A percentile compares a stretch with the other conserved stretches of the same genome.
These are phyloP conservation scores for Hericium alpestre DNA, from an alignment of 768 basidiomycete genomes.

Conservation along the genomic window DNA sequence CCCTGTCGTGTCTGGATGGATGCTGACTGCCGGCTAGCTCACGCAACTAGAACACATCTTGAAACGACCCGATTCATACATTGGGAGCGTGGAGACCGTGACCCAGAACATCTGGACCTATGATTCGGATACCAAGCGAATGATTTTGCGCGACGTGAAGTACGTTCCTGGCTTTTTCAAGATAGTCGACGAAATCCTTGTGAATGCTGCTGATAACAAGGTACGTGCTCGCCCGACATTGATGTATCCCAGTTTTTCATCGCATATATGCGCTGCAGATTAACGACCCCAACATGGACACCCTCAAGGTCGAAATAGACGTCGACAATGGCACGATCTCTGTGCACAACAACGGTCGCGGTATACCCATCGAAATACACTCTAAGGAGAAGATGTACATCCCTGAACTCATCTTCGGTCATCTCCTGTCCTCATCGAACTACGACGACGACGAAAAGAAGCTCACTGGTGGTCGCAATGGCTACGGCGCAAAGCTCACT, in stretches of 20 bases:
- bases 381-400: conserved; percentile 88
- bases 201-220: conserved; percentile 99
- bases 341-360: conserved; percentile 89
- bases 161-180: conserved; percentile 99
- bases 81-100: conserved; percentile 87
- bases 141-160: conserved; percentile 73
- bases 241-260: not conserved
- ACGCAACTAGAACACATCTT: conserved; percentile 92
- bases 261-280: conserved; percentile 41
- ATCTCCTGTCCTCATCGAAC: conserved; percentile 89
- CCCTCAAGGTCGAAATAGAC: conserved; percentile 81
- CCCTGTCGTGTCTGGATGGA: not conserved
- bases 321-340: conserved; percentile 77
- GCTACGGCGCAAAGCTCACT: conserved; percentile 95
- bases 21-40: conserved; percentile 39
- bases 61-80: conserved; percentile 88
- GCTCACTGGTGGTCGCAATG: conserved; percentile 95
- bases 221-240: conserved; percentile 30
- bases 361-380: conserved; percentile 96
- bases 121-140: conserved; percentile 72
- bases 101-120: conserved; percentile 91
- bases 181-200: conserved; percentile 97
- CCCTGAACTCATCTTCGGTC: conserved; percentile 94
- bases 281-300: conserved; percentile 86
- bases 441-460: conserved; percentile 99